Percentiles rank a stretch among this genome's conserved stretches.
phyloP scores from a whole-genome alignment of 805 yeast species.

The Teunomyces stri region DNA sequence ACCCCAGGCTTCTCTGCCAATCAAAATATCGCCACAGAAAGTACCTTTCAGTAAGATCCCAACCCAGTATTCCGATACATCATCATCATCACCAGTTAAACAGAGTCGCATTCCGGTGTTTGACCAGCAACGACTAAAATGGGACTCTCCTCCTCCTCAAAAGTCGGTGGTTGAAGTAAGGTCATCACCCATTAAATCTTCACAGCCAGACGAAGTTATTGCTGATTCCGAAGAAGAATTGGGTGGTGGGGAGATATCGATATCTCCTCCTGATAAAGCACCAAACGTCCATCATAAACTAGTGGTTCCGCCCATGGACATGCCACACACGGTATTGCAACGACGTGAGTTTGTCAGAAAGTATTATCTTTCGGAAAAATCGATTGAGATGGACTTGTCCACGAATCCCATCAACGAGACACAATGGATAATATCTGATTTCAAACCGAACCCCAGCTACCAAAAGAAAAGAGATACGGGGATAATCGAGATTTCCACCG shows the following conservation, averaged over 20 bases:
- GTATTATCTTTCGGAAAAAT: constrained; percentile 20
- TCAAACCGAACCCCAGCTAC: constrained; percentile 28
- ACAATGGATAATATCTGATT: constrained; percentile 37
- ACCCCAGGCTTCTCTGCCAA: constrained; percentile 8
- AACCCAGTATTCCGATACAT: neutral
- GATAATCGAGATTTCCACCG: constrained; percentile 8
- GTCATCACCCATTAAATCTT: constrained; percentile 1
- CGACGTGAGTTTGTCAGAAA: constrained; percentile 27
- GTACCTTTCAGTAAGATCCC: neutral
- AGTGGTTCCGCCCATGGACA: constrained; percentile 8
- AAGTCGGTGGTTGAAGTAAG: constrained; percentile 3
- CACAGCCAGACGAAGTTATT: neutral
- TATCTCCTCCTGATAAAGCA: neutral
- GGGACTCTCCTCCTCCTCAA: constrained; percentile 17
- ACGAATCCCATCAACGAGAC: constrained; percentile 36
- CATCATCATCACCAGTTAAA: constrained; percentile 1
- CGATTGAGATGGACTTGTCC: constrained; percentile 22
- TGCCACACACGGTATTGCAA: constrained; percentile 30
- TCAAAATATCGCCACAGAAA: constrained; percentile 10
- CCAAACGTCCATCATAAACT: neutral
- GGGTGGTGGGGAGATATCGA: constrained; percentile 12
- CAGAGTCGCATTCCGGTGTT: neutral
- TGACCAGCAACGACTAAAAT: constrained; percentile 8
- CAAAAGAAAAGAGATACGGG: constrained; percentile 5
- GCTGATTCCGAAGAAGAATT: constrained; percentile 26